phyloP scores from a whole-genome alignment of 148 eudicot genomes.

The Camellia sinensis region DNA sequence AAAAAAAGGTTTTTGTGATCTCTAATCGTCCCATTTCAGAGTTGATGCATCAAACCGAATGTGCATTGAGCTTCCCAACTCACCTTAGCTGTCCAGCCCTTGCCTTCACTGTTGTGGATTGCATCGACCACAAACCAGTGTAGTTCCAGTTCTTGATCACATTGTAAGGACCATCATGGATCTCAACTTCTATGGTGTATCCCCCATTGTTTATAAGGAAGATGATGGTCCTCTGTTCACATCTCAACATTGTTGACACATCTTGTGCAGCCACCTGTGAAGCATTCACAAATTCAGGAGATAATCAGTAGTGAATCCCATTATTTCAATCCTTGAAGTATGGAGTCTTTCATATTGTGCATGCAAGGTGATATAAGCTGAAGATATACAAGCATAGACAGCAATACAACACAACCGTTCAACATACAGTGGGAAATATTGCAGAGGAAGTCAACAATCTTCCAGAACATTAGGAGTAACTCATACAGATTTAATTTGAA shows the following conservation, averaged over 20 bases:
- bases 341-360: no score
- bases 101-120: constrained; percentile 23
- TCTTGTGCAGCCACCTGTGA: constrained; percentile 26
- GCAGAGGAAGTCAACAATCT: background rate
- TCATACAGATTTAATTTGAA: no score
- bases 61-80: background rate
- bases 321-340: no score
- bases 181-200: constrained; percentile 16
- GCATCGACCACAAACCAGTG: constrained; percentile 18
- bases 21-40: no score
- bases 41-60: no score
- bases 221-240: constrained; percentile 21
- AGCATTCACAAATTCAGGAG: background rate
- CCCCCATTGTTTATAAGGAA: constrained; percentile 27
- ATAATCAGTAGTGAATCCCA: no score
- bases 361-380: no score
- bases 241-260: constrained; percentile 23
- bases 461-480: constrained; percentile 25
- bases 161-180: constrained; percentile 26
- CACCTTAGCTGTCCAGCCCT: constrained; percentile 25
- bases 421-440: no score
- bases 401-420: no score
- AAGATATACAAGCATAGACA: no score
- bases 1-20: background rate
- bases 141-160: constrained; percentile 24